Base-by-base conservation (phyloP, 768 basidiomycete species). In the Xerocomellus amylosporus region DNA sequence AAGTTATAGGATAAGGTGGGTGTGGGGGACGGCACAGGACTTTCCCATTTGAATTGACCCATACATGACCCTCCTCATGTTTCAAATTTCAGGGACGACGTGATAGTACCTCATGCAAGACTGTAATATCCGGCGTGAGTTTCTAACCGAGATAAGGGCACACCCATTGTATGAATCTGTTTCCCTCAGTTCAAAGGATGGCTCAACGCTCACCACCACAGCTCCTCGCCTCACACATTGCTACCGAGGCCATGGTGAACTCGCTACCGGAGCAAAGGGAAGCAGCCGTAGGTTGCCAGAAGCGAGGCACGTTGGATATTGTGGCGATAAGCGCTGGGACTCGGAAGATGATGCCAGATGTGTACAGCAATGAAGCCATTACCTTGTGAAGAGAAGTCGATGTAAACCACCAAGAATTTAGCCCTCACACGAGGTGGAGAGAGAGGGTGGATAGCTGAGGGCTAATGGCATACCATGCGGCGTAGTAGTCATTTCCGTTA, bases 401-500 rank as follows among this genome's bases (percentile, higher is more conserved):
- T 22, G 28, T n/a, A 22, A n/a, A 8, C 9, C 15, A 4, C 2
- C 6, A 9, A 42, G 44, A n/a, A 2, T 22, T 12, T 30, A 20
- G 14, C 50, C 26, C 7, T n/a, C 12, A 8, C 17, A n/a, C 9
- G 30, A 13, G n/a, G 58, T 52, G 19, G 31, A 39, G 19, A 40
- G 51, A 28, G 19, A 40, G 28, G 34, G 14, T 4, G 30, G 17
- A 51, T 8, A 41, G 41, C n/a, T 22, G n/a, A 45, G 30, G 40
- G 33, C 31, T 52, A 38, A n/a, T 24, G 44, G 19, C 8, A 31
- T 39, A 37, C 46, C 63, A 62, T 57, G 59, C 51, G 59, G 55
- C 22, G 5, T 14, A n/a, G n/a, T 38, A 39, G 36, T 59, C 60
- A 67, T 67, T 58, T 67, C 66, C 66, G 66, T 56, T 69, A 67